Evolutionary conservation across 2,329 filamentous ascomycete species (phyloP).

Genomic region (Nigrospora oryzae): DNA sequence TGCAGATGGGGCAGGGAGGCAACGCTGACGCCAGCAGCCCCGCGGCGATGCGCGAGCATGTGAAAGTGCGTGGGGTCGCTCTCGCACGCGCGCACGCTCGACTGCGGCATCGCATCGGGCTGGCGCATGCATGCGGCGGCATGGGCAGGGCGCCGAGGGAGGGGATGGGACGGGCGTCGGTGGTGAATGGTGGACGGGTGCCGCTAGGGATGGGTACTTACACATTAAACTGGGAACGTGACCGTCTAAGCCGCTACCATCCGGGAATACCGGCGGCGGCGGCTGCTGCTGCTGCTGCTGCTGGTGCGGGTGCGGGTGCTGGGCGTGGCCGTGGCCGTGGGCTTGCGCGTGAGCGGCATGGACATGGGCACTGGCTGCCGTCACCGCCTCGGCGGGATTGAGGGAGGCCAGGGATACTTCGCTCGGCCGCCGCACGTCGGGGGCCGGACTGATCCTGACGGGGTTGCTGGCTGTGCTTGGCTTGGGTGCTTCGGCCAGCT

Average conservation of each 20-base stretch:
- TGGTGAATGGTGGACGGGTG: conserved; percentile 6
- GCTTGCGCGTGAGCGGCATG: not conserved
- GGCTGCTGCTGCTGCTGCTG: not conserved
- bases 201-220: conserved; percentile 22
- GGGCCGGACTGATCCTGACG: conserved; percentile 23
- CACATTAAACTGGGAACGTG: conserved; percentile 40
- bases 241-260: conserved; percentile 23
- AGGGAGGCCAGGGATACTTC: conserved; percentile 14
- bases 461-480: conserved; percentile 20
- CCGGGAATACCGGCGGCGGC: conserved; percentile 6
- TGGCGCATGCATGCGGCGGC: too few species aligned
- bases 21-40: too few species aligned
- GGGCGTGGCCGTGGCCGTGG: not conserved
- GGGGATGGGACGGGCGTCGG: too few species aligned
- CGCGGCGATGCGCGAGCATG: conserved; percentile 8
- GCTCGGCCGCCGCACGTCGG: conserved; percentile 13
- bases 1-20: too few species aligned
- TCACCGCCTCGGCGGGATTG: conserved; percentile 15
- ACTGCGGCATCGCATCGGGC: too few species aligned
- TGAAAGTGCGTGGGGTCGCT: conserved; percentile 11
- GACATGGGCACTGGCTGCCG: conserved; percentile 11
- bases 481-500: conserved; percentile 35
- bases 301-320: not conserved
- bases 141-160: too few species aligned
- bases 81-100: too few species aligned